Evolutionary conservation across 176 grass and related monocot species (phyloP).

Genomic region (Musa schizocarpa): DNA sequence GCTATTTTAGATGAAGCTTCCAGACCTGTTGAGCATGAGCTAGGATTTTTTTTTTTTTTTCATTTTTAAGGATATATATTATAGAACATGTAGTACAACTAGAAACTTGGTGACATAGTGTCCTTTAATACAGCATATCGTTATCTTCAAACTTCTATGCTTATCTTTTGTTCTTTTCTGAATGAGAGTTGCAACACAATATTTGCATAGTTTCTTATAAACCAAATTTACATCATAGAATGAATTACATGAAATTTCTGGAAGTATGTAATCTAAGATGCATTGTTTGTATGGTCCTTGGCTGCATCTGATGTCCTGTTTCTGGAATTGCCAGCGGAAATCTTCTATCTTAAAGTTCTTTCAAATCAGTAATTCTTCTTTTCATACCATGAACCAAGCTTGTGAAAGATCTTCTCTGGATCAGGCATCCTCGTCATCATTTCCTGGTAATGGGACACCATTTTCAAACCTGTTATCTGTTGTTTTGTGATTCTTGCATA

Average conservation of each 20-base stretch:
- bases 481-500: neutral
- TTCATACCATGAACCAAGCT: conserved; percentile 24
- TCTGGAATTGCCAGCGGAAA: conserved; percentile 35
- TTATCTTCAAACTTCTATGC: no score
- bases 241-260: no score
- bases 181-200: neutral
- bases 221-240: no score
- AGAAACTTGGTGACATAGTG: no score
- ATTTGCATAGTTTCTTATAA: neutral
- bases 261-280: neutral
- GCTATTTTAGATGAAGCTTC: no score
- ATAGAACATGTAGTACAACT: no score
- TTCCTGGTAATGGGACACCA: conserved; percentile 21
- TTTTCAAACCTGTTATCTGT: neutral
- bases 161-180: no score
- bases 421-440: conserved; percentile 2
- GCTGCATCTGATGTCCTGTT: neutral
- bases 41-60: no score
- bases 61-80: no score
- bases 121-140: no score
- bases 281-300: neutral
- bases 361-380: conserved; percentile 33
- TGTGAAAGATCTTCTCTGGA: conserved; percentile 8
- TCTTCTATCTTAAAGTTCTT: conserved; percentile 73
- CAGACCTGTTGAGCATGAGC: no score